Percentiles rank a stretch among this genome's conserved stretches.
phyloP scores from a whole-genome alignment of 257 asterid genomes.

The Nicotiana knightiana region DNA sequence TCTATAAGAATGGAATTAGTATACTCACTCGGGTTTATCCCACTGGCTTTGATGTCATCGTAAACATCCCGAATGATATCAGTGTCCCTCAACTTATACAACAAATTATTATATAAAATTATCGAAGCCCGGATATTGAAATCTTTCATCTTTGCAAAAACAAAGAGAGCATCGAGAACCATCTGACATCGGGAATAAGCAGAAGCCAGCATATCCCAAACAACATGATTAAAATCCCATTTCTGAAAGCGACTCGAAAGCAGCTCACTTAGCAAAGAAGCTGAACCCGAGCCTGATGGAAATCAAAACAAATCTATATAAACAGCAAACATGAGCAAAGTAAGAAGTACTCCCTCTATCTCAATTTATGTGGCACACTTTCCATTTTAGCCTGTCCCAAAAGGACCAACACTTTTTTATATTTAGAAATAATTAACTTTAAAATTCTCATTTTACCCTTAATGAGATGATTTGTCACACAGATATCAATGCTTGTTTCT shows the following conservation, averaged over 20 bases:
- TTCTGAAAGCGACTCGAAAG: conserved; percentile 43
- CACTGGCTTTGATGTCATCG: conserved; percentile 37
- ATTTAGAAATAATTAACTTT: background rate
- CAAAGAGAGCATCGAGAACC: conserved; percentile 64
- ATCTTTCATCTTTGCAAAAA: conserved; percentile 62
- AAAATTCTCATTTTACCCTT: background rate
- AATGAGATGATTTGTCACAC: background rate
- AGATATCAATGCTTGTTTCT: background rate
- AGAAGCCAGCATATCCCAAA: conserved; percentile 74
- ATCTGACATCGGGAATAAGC: conserved; percentile 47
- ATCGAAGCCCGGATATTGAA: conserved; percentile 47
- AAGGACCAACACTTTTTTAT: background rate
- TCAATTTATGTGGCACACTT: background rate
- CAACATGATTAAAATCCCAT: conserved; percentile 40
- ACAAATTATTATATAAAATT: conserved; percentile 51
- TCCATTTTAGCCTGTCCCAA: background rate
- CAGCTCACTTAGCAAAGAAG: conserved; percentile 54
- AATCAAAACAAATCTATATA: conserved; percentile 48
- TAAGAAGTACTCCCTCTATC: conserved; percentile 15
- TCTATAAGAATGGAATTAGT: conserved; percentile 58
- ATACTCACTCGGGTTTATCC: conserved; percentile 38
- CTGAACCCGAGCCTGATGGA: conserved; percentile 73
- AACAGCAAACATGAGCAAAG: conserved; percentile 27
- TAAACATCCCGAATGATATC: conserved; percentile 53
- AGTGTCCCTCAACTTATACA: conserved; percentile 52